Base-by-base conservation (phyloP, 2,329 filamentous ascomycete genomes). In the Aureobasidium musti region DNA sequence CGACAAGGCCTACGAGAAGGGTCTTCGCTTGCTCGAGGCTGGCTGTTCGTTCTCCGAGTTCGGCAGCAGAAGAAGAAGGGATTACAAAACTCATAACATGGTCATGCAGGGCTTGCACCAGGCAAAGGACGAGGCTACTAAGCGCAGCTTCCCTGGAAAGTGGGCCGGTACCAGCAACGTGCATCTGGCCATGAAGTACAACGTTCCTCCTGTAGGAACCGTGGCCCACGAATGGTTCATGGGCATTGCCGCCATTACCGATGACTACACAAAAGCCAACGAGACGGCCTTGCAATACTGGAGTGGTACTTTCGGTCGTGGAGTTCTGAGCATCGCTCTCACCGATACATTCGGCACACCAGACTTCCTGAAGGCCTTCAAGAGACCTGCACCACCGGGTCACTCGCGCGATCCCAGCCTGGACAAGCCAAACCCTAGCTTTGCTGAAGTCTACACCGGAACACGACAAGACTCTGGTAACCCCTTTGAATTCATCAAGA, bases 201-300 rank as follows among this genome's bases (percentile, higher is more conserved):
- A 87, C 52, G 87, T 97, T 53, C 81, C 87, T 3, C 92, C 95
- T 0, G 86, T 98, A 14, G 95, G 95, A 5, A 99, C 95, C 0
- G 88, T 91, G 1, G 95, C 95, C 0, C 95, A 99, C 75, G 95
- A 99, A 79, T 99, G 95, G 95, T 98, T 97, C 82, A 99, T 99
- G 95, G 93, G 92, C 49, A 94, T 96, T 69, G 95, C 95, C 0
- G 93, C 95, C 45, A 92, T 97, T 72, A 91, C 89, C 5, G 85
- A 91, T 69, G 86, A 97, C 78, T 99, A 99, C 75, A 85, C 87
- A 71, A 83, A 85, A 69, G 93, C 95, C 3, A 96, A 93, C 43
- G 92, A 96, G 76, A 84, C 89, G 70, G 93, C 92, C 0, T 81
- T 99, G 71, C 84, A 87, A 67, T 92, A 96, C 76, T 99, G 95